A percentile compares a stretch with the other conserved stretches of the same genome.
Conservation (phyloP, 495 filamentous ascomycete species). For the Aspergillus bridgeri region DNA sequence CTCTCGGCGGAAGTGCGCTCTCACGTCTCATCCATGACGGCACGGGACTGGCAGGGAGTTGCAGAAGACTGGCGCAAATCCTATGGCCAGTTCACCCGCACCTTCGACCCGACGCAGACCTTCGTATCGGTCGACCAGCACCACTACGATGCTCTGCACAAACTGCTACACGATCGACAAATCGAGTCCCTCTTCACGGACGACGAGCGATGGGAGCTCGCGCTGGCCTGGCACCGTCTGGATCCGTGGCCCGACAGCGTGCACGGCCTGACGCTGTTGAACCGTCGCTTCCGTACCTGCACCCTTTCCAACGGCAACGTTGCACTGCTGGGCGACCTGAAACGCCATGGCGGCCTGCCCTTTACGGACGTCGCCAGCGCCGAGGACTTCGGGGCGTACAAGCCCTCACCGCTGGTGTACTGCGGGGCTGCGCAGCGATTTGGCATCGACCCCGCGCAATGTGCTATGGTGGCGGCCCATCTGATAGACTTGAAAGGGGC, state of each 20-base stretch:
- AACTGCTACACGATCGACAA: slow-evolving; percentile 51
- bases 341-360: slow-evolving; percentile 50
- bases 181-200: slow-evolving; percentile 57
- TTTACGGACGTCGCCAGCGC: slow-evolving; percentile 61
- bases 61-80: slow-evolving; percentile 64
- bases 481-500: slow-evolving; percentile 65
- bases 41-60: slow-evolving; percentile 56
- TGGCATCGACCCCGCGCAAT: slow-evolving; percentile 54
- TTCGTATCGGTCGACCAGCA: slow-evolving; percentile 67
- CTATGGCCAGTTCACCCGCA: slow-evolving; percentile 59
- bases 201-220: slow-evolving; percentile 54
- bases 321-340: slow-evolving; percentile 61
- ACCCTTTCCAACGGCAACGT: slow-evolving; percentile 76
- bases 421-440: slow-evolving; percentile 59
- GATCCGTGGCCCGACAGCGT: slow-evolving; percentile 65
- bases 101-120: slow-evolving; percentile 36
- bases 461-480: slow-evolving; percentile 79
- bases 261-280: slow-evolving; percentile 53
- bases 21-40: slow-evolving; percentile 47
- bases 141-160: slow-evolving; percentile 57
- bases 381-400: slow-evolving; percentile 74
- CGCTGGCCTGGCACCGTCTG: slow-evolving; percentile 66
- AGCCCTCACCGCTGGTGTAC: slow-evolving; percentile 67
- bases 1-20: slow-evolving; percentile 44
- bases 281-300: slow-evolving; percentile 51